phyloP scores from a whole-genome alignment of 2,329 filamentous ascomycete genomes.

The Volutella citrinella region DNA sequence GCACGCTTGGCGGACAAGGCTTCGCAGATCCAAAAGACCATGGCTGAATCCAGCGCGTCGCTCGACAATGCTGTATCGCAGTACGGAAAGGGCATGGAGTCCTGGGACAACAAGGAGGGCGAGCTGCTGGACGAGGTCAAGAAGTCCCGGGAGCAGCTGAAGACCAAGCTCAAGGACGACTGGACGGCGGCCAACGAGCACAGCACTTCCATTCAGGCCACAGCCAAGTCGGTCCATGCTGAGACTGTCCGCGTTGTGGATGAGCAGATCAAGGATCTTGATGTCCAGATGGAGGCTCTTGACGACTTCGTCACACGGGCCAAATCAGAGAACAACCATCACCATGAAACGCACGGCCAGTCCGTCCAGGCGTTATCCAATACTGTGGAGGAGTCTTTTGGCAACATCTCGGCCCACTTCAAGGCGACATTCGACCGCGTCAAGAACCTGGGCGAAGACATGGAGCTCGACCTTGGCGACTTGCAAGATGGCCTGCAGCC shows the following conservation, averaged over 20 bases:
- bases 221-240: conserved; percentile 83
- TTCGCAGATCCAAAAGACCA: conserved; percentile 58
- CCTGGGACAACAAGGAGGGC: conserved; percentile 68
- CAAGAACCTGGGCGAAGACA: conserved; percentile 64
- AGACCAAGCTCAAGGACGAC: conserved; percentile 79
- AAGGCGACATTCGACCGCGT: conserved; percentile 66
- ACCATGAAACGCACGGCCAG: conserved; percentile 67
- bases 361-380: conserved; percentile 64
- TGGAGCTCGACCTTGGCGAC: conserved; percentile 56
- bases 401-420: conserved; percentile 68
- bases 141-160: conserved; percentile 72
- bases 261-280: conserved; percentile 82
- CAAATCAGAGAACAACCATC: conserved; percentile 72
- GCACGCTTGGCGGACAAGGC: conserved; percentile 65
- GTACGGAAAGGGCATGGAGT: conserved; percentile 70
- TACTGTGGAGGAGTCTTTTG: conserved; percentile 71
- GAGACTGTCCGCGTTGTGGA: conserved; percentile 89
- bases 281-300: conserved; percentile 82
- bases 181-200: conserved; percentile 78
- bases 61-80: conserved; percentile 64
- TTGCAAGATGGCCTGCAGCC: conserved; percentile 61
- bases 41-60: conserved; percentile 59
- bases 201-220: conserved; percentile 78
- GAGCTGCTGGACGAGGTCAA: conserved; percentile 68
- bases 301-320: conserved; percentile 88